phyloP scores from a whole-genome alignment of 2,329 filamentous ascomycete species.

The Colletotrichum ledebouriae region DNA sequence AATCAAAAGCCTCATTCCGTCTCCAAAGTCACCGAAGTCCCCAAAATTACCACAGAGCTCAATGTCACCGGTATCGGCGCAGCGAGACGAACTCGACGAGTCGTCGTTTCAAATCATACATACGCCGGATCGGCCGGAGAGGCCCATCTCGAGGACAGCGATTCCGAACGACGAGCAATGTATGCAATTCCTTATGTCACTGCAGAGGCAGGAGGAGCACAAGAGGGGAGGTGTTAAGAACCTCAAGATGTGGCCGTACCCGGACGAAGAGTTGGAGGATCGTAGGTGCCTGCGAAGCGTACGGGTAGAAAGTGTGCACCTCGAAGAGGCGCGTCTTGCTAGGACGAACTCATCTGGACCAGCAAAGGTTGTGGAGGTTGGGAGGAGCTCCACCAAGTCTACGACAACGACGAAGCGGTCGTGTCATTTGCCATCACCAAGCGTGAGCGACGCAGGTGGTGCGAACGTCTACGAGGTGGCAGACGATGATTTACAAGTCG shows the following conservation, averaged over 20 bases:
- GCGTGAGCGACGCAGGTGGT: constrained; percentile 11
- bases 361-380: constrained; percentile 37
- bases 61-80: constrained; percentile 1
- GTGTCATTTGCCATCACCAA: not conserved
- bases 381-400: constrained; percentile 36
- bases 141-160: constrained; percentile 37
- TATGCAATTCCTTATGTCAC: constrained; percentile 42
- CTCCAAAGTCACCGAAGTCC: constrained; percentile 29
- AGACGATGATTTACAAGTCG: not conserved
- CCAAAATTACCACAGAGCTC: constrained; percentile 17
- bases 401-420: constrained; percentile 22
- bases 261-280: constrained; percentile 31
- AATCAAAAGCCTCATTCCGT: constrained; percentile 31
- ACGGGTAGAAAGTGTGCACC: constrained; percentile 35
- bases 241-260: constrained; percentile 33
- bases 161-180: constrained; percentile 42
- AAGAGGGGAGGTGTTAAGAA: constrained; percentile 26
- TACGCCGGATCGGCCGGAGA: constrained; percentile 41
- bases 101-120: constrained; percentile 37
- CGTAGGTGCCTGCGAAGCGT: constrained; percentile 26
- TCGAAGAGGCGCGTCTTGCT: constrained; percentile 38
- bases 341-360: constrained; percentile 37
- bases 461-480: not conserved
- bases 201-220: constrained; percentile 38
- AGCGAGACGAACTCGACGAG: not conserved